Evolutionary conservation across 768 basidiomycete species (phyloP), one percentile per base, ranked within the genome.

Genomic region (Tricholoma matsutake): DNA sequence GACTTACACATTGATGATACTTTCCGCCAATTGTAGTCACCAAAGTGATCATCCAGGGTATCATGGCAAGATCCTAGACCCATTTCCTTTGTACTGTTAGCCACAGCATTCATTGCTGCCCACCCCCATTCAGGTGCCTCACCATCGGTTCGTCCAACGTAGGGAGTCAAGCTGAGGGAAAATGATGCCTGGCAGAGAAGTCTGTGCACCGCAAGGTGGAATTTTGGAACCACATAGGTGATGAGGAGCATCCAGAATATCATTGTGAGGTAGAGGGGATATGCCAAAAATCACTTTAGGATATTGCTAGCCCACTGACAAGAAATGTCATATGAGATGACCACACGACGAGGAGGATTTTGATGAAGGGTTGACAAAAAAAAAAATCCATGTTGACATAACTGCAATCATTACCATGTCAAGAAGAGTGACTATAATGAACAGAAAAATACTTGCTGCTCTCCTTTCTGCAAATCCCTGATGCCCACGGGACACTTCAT

Each of bases 321-420:
- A 3, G 67, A 68, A 25, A 73, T 73, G 54, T 72, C 73, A 39
- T 74, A 74, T 1, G 68, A 71, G 1, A 71, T 59, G 16, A 67
- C 31, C 2, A 69, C 29, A 0, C 41, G 49, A 3, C 41, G 31
- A 0, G 65, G 63, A 0, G 37, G 18, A 34, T 63, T 61, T 3
- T 65, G 65, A 0, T 16, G 20, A 1, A 73, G 29, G 54, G 63
- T 67, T 3, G 66, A 69, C 2, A 64, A 53, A 22, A 71, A 14
- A 73, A 60, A 41, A 65, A 72, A 45, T 75, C 73, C 68, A 67
- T 67, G 22, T 65, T 67, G 10, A 65, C 51, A 59, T 67, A 67
- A 0, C 66, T 67, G 41, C 3, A 13, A 31, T 37, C 4, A 22
- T 47, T 25, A 47, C 22, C 20, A 25, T 10, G 22, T 47, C n/a